These are phyloP conservation scores for Oryza meyeriana DNA, from an alignment of 176 grass and related monocot species.

Conservation along the genomic window DNA sequence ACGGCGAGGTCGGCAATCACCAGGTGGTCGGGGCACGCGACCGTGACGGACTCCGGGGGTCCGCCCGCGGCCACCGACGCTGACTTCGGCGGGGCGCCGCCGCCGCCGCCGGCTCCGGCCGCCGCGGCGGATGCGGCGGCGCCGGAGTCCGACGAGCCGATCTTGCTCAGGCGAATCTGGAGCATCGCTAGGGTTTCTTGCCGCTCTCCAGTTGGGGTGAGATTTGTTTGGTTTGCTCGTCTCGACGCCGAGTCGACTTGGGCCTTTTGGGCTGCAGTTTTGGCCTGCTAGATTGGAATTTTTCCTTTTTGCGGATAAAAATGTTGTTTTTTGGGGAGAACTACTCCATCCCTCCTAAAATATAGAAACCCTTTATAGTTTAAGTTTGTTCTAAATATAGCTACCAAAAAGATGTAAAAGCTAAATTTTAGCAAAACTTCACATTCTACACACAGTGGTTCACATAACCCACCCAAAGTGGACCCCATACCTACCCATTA, in stretches of 20 bases:
- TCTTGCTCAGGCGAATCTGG: conserved; percentile 80
- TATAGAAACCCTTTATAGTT: too few relatives aligned
- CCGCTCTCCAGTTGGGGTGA: background rate
- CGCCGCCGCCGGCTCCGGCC: conserved; percentile 7
- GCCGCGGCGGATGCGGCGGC: conserved; percentile 30
- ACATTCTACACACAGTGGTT: too few relatives aligned
- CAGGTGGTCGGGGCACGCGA: conserved; percentile 83
- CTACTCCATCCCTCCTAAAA: too few relatives aligned
- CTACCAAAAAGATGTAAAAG: too few relatives aligned
- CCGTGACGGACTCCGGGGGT: conserved; percentile 54
- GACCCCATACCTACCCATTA: too few relatives aligned
- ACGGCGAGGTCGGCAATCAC: conserved; percentile 78
- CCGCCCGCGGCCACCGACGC: conserved; percentile 26
- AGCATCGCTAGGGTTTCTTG: conserved; percentile 55
- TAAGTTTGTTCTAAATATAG: too few relatives aligned
- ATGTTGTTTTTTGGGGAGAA: too few relatives aligned
- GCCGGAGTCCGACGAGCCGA: conserved; percentile 53
- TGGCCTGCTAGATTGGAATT: background rate
- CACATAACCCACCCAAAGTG: too few relatives aligned
- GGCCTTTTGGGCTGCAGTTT: background rate
- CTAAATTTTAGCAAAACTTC: too few relatives aligned
- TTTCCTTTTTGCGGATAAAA: too few relatives aligned
- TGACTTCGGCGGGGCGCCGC: conserved; percentile 25
- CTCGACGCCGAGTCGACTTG: background rate
- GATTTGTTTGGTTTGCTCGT: conserved; percentile 21